Conservation (phyloP, 78 protist species). For the Dictyostelium purpureum region DNA sequence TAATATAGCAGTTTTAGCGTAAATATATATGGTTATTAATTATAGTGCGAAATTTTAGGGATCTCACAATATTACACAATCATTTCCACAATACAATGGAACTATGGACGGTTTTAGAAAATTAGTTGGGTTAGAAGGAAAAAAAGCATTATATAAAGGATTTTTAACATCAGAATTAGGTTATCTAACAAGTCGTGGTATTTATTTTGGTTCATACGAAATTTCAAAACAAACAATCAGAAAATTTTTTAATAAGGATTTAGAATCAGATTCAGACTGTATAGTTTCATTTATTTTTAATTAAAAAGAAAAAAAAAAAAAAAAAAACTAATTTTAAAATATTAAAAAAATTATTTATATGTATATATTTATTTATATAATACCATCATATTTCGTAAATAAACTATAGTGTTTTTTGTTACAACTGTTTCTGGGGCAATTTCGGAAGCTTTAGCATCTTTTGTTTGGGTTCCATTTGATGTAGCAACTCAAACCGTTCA, state of each 20-base stretch:
- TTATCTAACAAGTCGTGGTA: slow-evolving; percentile 22
- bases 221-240: slow-evolving; percentile 14
- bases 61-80: slow-evolving; percentile 32
- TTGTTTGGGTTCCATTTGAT: slow-evolving; percentile 70
- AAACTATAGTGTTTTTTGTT: neutral
- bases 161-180: slow-evolving; percentile 50
- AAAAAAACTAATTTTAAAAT: neutral
- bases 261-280: neutral
- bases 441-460: slow-evolving; percentile 17
- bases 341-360: neutral
- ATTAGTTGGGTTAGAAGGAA: slow-evolving; percentile 29
- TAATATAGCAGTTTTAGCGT: neutral
- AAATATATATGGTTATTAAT: neutral
- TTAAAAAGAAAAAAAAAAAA: neutral
- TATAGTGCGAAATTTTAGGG: neutral
- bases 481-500: slow-evolving; percentile 54
- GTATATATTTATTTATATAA: neutral
- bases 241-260: neutral
- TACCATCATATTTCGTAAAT: neutral
- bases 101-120: slow-evolving; percentile 58
- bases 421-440: slow-evolving; percentile 29
- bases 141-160: slow-evolving; percentile 42
- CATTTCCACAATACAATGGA: slow-evolving; percentile 56
- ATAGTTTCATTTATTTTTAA: neutral
- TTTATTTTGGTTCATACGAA: slow-evolving; percentile 67